Conservation (phyloP, 2,329 filamentous ascomycete species). For the Ophiosphaerella herpotricha region DNA sequence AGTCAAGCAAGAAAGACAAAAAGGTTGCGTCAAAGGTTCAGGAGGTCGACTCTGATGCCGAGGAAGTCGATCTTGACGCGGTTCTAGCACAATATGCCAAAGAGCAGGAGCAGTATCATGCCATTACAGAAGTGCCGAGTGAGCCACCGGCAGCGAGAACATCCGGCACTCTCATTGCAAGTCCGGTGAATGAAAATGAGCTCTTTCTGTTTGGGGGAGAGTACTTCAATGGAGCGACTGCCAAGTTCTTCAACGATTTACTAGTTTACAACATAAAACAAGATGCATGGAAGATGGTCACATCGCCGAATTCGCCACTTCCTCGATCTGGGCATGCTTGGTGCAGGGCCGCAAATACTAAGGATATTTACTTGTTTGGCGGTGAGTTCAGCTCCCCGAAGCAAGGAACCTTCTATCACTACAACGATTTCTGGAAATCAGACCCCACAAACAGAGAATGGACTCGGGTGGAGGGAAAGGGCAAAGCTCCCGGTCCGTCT, state of each 20-base stretch:
- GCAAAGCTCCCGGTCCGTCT: conserved; percentile 77
- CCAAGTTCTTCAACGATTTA: conserved; percentile 70
- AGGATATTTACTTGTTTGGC: conserved; percentile 88
- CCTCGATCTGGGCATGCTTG: conserved; percentile 93
- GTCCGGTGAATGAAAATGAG: conserved; percentile 83
- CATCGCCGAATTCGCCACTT: conserved; percentile 86
- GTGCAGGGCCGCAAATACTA: conserved; percentile 85
- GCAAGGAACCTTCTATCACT: conserved; percentile 98
- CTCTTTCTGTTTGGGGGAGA: conserved; percentile 93
- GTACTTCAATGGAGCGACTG: conserved; percentile 90
- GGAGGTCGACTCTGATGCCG: conserved; percentile 82
- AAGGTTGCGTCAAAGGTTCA: conserved; percentile 74
- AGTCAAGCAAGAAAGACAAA: conserved; percentile 75
- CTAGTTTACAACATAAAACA: conserved; percentile 75
- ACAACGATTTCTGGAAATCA: conserved; percentile 96
- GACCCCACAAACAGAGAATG: conserved; percentile 86
- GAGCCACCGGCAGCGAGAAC: conserved; percentile 77
- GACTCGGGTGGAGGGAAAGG: conserved; percentile 82
- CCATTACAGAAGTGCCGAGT: conserved; percentile 80
- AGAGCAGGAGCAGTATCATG: conserved; percentile 89
- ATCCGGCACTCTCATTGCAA: conserved; percentile 81
- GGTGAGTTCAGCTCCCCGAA: conserved; percentile 97
- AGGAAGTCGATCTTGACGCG: conserved; percentile 90
- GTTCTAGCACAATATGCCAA: conserved; percentile 92
- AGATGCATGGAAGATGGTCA: conserved; percentile 89